Evolutionary conservation across 352 stramenopile genomes (phyloP), one percentile per base, ranked within the genome.

Genomic region (Aphanomyces astaci): DNA sequence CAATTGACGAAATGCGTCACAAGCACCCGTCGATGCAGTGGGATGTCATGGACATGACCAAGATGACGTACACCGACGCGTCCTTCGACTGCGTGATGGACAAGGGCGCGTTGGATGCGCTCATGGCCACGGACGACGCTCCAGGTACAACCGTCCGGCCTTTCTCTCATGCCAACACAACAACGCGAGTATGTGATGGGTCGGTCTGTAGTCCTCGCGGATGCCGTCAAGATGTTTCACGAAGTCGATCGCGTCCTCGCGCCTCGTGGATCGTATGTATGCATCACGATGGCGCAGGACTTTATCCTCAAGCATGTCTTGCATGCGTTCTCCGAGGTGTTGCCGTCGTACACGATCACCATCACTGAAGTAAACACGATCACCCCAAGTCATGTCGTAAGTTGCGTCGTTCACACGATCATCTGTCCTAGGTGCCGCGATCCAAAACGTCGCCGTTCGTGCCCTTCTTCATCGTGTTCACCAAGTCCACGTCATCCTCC

Each of bases 1-100:
- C 90, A 5, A 92, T 94, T 66, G 71, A 88, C 43, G 82, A 90
- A 66, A 93, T 94, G 85, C 55, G 63, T 13, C 80, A 84, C 45
- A 87, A 86, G 48, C 66, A 87, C 46, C 77, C 81, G 52, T 53
- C 71, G 62, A 66, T 94, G 72, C 59, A 79, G 30, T 94, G 80
- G 79, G 55, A 84, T 24, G 78, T 91, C 48, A 87, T 90, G 79
- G 82, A 93, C 76, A 89, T 93, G 78, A 85, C 83, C n/a, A 48
- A 75, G 52, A 88, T 92, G 81, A 49, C 30, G 27, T 70, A 87
- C 33, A 59, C 66, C 46, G 52, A 75, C 39, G 80, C 10, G 1
- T 80, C 72, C 54, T 93, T 92, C 62, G 82, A 93, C 52, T 71
- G 89, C 28, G 78, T 94, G 30, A 62, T 94, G 68, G 85, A 94